Evolutionary conservation across 2,329 filamentous ascomycete genomes (phyloP).

Genomic region (Epichloe elymi): DNA sequence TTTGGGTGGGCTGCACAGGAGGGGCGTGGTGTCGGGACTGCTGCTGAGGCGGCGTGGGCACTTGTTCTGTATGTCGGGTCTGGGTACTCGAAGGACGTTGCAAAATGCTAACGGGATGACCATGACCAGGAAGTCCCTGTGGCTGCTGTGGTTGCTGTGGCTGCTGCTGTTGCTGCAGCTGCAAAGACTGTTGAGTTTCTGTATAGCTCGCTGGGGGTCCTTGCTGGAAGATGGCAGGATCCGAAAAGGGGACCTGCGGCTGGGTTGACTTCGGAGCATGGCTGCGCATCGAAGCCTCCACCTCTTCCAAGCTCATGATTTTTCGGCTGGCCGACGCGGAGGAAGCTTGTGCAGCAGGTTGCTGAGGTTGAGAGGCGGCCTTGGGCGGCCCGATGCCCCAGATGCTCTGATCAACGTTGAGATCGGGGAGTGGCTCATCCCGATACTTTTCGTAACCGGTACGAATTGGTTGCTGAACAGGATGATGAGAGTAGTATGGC

Average conservation of each 20-base stretch:
- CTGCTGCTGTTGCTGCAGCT: constrained; percentile 13
- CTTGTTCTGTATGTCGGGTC: constrained; percentile 14
- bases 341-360: constrained; percentile 11
- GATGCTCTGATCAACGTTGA: constrained; percentile 84
- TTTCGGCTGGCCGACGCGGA: constrained; percentile 41
- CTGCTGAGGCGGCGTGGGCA: constrained; percentile 12
- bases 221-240: constrained; percentile 18
- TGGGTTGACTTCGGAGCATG: constrained; percentile 43
- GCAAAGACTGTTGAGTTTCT: constrained; percentile 9
- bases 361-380: constrained; percentile 20
- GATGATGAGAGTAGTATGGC: constrained; percentile 25
- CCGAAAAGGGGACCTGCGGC: constrained; percentile 20
- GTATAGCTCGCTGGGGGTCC: constrained; percentile 12
- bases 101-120: constrained; percentile 40
- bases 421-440: constrained; percentile 73
- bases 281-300: constrained; percentile 80
- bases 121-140: constrained; percentile 23
- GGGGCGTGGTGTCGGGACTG: constrained; percentile 20
- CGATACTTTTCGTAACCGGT: constrained; percentile 89
- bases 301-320: constrained; percentile 92
- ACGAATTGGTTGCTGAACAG: constrained; percentile 45
- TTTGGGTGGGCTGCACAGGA: constrained; percentile 53
- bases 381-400: constrained; percentile 64
- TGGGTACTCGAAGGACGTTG: constrained; percentile 36
- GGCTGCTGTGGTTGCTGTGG: constrained; percentile 18